Evolutionary conservation across 768 basidiomycete genomes (phyloP), one percentile per base, ranked within the genome.

Genomic region (Macrolepiota dolichaula): DNA sequence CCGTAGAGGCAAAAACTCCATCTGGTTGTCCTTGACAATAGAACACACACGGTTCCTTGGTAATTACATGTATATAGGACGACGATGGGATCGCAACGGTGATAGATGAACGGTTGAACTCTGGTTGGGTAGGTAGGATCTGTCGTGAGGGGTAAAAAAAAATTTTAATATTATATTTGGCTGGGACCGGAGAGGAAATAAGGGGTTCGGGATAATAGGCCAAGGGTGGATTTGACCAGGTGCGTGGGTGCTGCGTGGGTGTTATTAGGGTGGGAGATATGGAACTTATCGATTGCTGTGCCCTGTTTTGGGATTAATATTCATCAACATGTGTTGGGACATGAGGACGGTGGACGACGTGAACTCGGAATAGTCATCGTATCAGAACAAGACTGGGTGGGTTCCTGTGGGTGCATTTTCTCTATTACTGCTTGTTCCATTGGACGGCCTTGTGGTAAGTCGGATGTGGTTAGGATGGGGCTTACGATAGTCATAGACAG

Each of bases 251-350:
- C 50, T 59, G 50, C 50, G 50, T 10, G 37, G 19, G 19, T 56
- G 55, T 5, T 46, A 36, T 47, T 46, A 58, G 49, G 57, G 57
- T 51, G 57, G 57, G 47, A 50, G 32, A 25, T 47, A 40, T 57
- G 32, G 36, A 22, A 49, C 36, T 59, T 66, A 65, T 65, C 63
- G 62, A 69, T 66, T 57, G 54, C 46, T 29, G n/a, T n/a, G 54
- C 55, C 60, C 63, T 59, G 35, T 63, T 63, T 63, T 38, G 53
- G 61, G 63, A 66, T 50, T 40, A 53, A 32, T 42, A 61, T 55
- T 62, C 68, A 76, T 75, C 73, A 75, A 72, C 76, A 78, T 74
- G 77, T 69, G 77, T 67, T 61, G 56, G 66, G 73, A 72, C 75
- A 78, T 74, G 77, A 76, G 77, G 77, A 70, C 57, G 55, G 7